Base-by-base conservation (phyloP, 2,329 filamentous ascomycete genomes). In the Colletotrichum sp. region DNA sequence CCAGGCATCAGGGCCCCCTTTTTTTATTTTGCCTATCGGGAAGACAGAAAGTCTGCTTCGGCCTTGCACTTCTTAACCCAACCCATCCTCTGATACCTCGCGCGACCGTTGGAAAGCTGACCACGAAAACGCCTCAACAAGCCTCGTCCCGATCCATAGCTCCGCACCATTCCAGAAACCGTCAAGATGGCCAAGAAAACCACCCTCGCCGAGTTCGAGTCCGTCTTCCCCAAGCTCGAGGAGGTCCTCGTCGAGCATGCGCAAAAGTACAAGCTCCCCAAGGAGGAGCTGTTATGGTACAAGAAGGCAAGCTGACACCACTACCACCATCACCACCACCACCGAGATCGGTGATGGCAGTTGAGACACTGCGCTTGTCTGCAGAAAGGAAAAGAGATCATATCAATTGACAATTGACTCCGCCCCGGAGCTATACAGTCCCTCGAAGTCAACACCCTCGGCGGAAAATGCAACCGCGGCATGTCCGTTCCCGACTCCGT, bases 381-480 rank as follows among this genome's bases (percentile, higher is more conserved):
- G 57, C 2, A 18, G 1, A 70, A 39, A 62, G 28, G 8, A 16
- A 15, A 6, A 1, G 6, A 32, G 24, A 36, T 26, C 24, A 18
- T 39, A 48, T 36, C 60, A 28, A 36, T 52, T 64, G 16, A 36
- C 48, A 8, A 59, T 65, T 71, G 64, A 60, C 71, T 52, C 44
- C 44, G 52, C 44, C 18, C 24, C 52, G n/a, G 16, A 30, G 68
- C 72, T 81, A 98, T 81, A 98, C 95, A 94, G 91, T 77, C 91
- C 30, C 59, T 99, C 82, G 91, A 96, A 83, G 90, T 92, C 88
- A 99, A 99, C 88, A 92, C 95, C 8, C 89, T 97, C 70, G 97
- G 97, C 80, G 97, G 97, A 84, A 99, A 99, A 90, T 98, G 96
- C 89, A 99, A 99, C 89, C 95, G 97, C 83, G 97, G 97, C 88